Percentiles rank a stretch among this genome's conserved stretches.
Conservation (phyloP, 2,329 filamentous ascomycete genomes). For the Ceratocystis ficicola region DNA sequence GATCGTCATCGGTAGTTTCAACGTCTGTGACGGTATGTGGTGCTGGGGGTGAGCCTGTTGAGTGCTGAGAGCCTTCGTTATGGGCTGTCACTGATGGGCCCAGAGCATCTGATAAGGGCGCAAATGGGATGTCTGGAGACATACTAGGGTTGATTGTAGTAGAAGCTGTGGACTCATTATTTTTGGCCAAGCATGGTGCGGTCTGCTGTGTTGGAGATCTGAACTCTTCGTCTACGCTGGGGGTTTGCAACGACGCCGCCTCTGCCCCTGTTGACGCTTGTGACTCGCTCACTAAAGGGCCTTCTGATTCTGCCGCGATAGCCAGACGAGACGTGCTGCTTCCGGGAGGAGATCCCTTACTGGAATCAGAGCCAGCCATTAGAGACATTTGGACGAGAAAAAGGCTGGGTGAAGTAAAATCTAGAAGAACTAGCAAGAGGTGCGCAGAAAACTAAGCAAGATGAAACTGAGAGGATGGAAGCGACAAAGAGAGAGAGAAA, state of each 20-base stretch:
- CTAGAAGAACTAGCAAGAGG: not conserved
- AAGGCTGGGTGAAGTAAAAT: not conserved
- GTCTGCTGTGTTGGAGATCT: not conserved
- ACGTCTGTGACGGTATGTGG: not conserved
- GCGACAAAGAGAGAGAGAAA: not conserved
- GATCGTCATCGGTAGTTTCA: not conserved
- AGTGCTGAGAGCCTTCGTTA: not conserved
- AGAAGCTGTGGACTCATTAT: not conserved
- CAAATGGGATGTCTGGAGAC: not conserved
- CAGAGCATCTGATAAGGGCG: not conserved
- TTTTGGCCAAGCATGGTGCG: not conserved
- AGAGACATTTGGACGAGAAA: too few relatives aligned
- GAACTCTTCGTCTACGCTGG: not conserved
- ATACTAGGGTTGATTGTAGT: not conserved
- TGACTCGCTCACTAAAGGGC: not conserved
- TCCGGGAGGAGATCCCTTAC: not conserved
- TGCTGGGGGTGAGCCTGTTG: not conserved
- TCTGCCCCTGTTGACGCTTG: not conserved
- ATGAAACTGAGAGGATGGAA: not conserved
- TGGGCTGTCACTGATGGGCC: not conserved
- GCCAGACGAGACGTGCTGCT: constrained; percentile 8
- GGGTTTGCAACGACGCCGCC: not conserved
- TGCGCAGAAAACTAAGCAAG: not conserved
- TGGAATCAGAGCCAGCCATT: not conserved
- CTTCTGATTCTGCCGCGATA: constrained; percentile 19